A percentile compares a stretch with the other conserved stretches of the same genome.
Evolutionary conservation across 2,329 filamentous ascomycete species (phyloP).

Genomic region (Madurella mycetomatis): DNA sequence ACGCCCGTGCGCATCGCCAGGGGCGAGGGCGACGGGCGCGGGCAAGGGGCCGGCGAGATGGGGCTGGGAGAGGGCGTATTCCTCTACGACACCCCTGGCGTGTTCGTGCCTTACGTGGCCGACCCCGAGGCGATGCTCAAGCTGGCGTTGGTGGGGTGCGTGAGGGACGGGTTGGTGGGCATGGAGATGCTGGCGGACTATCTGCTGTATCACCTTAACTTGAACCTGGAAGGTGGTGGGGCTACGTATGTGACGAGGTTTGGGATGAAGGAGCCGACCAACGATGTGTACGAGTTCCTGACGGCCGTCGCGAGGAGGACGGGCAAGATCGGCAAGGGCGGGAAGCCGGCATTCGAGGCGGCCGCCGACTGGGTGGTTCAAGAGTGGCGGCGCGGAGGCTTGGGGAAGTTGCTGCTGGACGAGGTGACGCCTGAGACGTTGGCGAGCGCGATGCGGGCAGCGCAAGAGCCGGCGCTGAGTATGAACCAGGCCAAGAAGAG

Average conservation of each 20-base stretch:
- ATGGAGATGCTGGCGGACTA: conserved; percentile 82
- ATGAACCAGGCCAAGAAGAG: conserved; percentile 65
- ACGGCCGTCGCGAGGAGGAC: conserved; percentile 66
- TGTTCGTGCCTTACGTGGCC: conserved; percentile 88
- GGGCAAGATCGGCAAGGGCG: conserved; percentile 71
- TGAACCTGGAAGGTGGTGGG: conserved; percentile 45
- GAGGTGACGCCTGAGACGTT: conserved; percentile 61
- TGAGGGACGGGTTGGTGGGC: conserved; percentile 82
- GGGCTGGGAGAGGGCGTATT: conserved; percentile 63
- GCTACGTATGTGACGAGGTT: conserved; percentile 48
- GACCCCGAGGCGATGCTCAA: conserved; percentile 89
- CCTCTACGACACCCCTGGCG: conserved; percentile 86
- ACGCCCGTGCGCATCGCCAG: conserved; percentile 72
- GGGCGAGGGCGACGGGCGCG: conserved; percentile 29
- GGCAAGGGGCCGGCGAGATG: conserved; percentile 18
- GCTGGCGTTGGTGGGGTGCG: conserved; percentile 82
- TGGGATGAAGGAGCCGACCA: conserved; percentile 65
- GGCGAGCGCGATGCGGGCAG: conserved; percentile 41
- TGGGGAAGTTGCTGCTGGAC: conserved; percentile 78
- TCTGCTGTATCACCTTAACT: conserved; percentile 79
- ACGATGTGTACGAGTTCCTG: conserved; percentile 73
- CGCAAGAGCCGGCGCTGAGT: conserved; percentile 51
- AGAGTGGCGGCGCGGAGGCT: conserved; percentile 70
- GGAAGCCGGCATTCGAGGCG: conserved; percentile 63
- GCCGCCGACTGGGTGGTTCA: conserved; percentile 78